Conservation (phyloP, 352 stramenopile genomes). For the Aphanomyces cochlioides region DNA sequence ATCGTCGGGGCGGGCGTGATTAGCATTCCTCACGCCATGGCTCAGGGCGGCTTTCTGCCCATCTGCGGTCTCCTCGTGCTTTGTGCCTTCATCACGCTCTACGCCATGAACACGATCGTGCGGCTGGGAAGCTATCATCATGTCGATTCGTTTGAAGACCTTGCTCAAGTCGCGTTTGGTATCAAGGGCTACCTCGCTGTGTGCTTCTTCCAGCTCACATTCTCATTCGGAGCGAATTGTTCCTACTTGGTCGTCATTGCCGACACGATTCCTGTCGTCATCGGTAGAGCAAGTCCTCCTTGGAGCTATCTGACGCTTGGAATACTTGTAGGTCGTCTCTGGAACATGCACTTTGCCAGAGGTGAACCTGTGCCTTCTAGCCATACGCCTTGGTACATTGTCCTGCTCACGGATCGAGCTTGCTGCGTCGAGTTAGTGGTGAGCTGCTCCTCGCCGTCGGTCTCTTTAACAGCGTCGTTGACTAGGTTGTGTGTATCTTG, state of each 20-base stretch:
- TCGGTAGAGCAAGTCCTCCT: conserved; percentile 3
- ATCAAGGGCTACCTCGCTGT: conserved; percentile 1
- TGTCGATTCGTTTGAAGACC: conserved; percentile 16
- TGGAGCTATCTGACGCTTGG: not conserved
- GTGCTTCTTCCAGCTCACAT: conserved; percentile 29
- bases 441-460: not conserved
- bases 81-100: conserved; percentile 49
- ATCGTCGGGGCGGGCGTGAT: conserved; percentile 73
- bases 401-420: not conserved
- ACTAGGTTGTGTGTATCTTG: conserved; percentile 6
- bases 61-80: conserved; percentile 51
- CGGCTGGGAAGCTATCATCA: conserved; percentile 9
- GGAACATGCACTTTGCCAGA: conserved; percentile 13
- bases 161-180: conserved; percentile 27
- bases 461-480: not conserved
- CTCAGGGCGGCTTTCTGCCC: conserved; percentile 50
- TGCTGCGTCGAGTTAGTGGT: conserved; percentile 11
- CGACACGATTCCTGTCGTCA: conserved; percentile 17
- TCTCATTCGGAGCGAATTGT: conserved; percentile 29
- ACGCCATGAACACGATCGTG: conserved; percentile 45
- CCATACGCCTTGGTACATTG: conserved; percentile 6
- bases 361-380: conserved; percentile 7
- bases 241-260: conserved; percentile 26
- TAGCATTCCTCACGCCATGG: conserved; percentile 63
- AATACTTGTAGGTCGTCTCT: conserved; percentile 3